Base-by-base conservation (phyloP, 1,284 basidiomycete species). In the Microbotryum scabiosae region DNA sequence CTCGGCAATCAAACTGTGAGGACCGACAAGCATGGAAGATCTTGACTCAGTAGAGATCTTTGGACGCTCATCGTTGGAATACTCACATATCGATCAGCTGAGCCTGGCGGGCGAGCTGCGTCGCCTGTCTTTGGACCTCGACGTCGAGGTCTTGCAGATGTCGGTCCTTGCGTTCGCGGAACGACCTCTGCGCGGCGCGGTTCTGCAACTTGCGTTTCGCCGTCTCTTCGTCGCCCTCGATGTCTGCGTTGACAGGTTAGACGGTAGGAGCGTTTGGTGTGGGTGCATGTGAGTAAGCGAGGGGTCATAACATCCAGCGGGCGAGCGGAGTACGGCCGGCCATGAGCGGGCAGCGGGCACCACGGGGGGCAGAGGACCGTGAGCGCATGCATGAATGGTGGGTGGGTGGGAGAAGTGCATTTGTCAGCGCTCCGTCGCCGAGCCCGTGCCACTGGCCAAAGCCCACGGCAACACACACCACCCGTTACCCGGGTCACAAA, bases 151-250 rank as follows among this genome's bases (percentile, higher is more conserved):
- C 67, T 3, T 54, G 10, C 7, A 64, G 30, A 25, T 62, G 62
- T 30, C 57, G 49, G 50, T 68, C 67, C 48, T 66, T 68, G 30
- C 67, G 60, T 52, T 68, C 67, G 12, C 66, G 57, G 43, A 68
- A 68, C 14, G 63, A 61, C 1, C 66, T 36, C 43, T 68, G 66
- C 7, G 66, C 66, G 3, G 66, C 66, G 0, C 66, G 25, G 45
- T 68, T 68, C 53, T 68, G 66, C 45, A 68, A 23, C 48, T 65
- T 68, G 51, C 66, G 61, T 45, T 68, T 68, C 25, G 59, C 56
- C 5, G 63, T 58, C 14, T 54, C 52, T 48, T 65, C 64, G 28
- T 63, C 52, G 9, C 32, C 20, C n/a, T 58, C 50, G 54, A 46
- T 58, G 20, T 36, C 64, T 58, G 54, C 9, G 5, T 14, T 25